Conservation (phyloP, 768 basidiomycete species). For the Mycena leptocephala region DNA sequence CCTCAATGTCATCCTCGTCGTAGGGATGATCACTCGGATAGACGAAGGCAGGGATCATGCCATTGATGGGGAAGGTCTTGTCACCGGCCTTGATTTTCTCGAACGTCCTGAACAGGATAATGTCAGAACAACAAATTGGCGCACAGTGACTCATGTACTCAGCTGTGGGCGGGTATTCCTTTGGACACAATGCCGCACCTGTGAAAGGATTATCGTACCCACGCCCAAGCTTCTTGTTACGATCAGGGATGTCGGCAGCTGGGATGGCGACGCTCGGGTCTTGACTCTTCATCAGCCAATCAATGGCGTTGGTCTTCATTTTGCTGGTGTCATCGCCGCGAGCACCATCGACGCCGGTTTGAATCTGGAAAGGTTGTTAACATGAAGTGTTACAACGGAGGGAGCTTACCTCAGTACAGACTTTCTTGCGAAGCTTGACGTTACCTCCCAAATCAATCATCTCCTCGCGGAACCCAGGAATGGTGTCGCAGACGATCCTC, state of each 20-base stretch:
- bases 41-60: neutral
- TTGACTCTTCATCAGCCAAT: neutral
- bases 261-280: neutral
- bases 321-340: neutral
- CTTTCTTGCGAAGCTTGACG: neutral
- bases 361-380: neutral
- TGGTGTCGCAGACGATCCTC: neutral
- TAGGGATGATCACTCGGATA: neutral
- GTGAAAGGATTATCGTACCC: neutral
- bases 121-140: neutral
- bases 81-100: neutral
- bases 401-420: neutral
- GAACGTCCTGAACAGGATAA: neutral
- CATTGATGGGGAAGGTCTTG: neutral
- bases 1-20: neutral
- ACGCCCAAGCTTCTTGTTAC: neutral
- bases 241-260: neutral
- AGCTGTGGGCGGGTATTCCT: neutral
- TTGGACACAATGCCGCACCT: neutral
- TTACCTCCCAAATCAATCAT: constrained; percentile 1
- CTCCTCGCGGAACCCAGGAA: neutral
- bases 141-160: neutral
- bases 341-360: neutral
- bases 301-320: neutral
- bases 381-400: neutral